These are phyloP conservation scores for Suhomyces chickasaworum DNA, from an alignment of 1,139 yeast species.

Conservation along the genomic window DNA sequence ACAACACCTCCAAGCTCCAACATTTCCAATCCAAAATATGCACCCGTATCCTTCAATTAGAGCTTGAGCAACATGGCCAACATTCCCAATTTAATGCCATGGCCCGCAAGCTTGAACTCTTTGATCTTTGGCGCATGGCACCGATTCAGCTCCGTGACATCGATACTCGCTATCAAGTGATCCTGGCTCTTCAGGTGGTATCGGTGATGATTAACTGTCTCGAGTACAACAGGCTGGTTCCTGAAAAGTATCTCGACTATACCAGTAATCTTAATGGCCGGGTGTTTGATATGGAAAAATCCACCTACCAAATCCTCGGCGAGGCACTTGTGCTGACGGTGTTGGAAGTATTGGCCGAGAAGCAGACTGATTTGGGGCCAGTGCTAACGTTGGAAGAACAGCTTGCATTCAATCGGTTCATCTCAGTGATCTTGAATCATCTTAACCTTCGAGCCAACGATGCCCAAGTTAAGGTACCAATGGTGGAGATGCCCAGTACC, in stretches of 20 bases:
- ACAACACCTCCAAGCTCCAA: constrained; percentile 12
- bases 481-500: not conserved
- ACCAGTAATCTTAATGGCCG: constrained; percentile 24
- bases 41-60: constrained; percentile 12
- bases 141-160: constrained; percentile 15
- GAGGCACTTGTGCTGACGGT: constrained; percentile 25
- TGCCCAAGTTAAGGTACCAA: constrained; percentile 5
- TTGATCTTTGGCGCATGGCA: constrained; percentile 10
- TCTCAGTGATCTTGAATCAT: constrained; percentile 20
- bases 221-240: constrained; percentile 19
- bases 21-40: constrained; percentile 12
- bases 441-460: constrained; percentile 15
- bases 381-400: constrained; percentile 14
- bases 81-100: constrained; percentile 1
- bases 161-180: constrained; percentile 22
- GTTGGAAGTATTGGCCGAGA: constrained; percentile 15
- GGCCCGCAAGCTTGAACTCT: constrained; percentile 13
- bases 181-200: constrained; percentile 22
- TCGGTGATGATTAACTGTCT: constrained; percentile 22
- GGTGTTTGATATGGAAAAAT: constrained; percentile 21
- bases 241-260: constrained; percentile 16
- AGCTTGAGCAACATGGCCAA: constrained; percentile 5
- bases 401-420: constrained; percentile 14
- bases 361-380: not conserved
- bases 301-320: constrained; percentile 24